phyloP scores from a whole-genome alignment of 768 basidiomycete genomes.

The Podaxis mareebaensis region DNA sequence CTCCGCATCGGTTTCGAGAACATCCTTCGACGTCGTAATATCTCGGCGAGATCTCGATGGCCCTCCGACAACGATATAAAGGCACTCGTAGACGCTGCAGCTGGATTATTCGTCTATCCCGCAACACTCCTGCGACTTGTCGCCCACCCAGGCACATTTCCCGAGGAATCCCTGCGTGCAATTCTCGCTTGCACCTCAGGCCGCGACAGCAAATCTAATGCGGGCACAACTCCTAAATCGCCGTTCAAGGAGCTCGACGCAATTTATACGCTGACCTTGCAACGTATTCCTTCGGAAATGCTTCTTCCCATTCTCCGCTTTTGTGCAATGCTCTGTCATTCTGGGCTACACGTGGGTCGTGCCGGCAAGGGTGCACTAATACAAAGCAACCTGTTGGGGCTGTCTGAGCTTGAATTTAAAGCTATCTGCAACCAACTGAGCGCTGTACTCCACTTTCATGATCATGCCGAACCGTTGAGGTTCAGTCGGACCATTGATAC shows the following conservation, averaged over 20 bases:
- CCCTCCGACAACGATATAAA: slow-evolving; percentile 14
- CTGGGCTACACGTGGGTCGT: not conserved
- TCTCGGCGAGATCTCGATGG: slow-evolving; percentile 1
- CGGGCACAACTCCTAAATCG: not conserved
- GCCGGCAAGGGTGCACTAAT: not conserved
- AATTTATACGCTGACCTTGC: slow-evolving; percentile 16
- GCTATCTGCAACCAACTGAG: not conserved
- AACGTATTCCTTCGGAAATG: slow-evolving; percentile 26
- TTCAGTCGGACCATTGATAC: not conserved
- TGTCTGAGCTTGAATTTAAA: not conserved
- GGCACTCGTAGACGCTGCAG: slow-evolving; percentile 21
- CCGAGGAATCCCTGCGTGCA: not conserved
- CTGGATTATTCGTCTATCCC: slow-evolving; percentile 29
- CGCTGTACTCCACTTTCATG: not conserved
- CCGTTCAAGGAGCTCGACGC: slow-evolving; percentile 17
- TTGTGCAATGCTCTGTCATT: slow-evolving; percentile 7
- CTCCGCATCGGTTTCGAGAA: not conserved
- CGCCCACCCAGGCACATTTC: slow-evolving; percentile 18
- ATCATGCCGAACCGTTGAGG: not conserved
- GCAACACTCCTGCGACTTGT: slow-evolving; percentile 27
- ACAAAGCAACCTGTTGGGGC: not conserved
- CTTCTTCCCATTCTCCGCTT: slow-evolving; percentile 32
- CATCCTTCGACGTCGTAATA: not conserved
- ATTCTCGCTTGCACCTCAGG: not conserved
- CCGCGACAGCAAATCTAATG: not conserved